Base-by-base conservation (phyloP, 192 early-diverging fungal genomes). In the Rhizoclosmatium sp. region DNA sequence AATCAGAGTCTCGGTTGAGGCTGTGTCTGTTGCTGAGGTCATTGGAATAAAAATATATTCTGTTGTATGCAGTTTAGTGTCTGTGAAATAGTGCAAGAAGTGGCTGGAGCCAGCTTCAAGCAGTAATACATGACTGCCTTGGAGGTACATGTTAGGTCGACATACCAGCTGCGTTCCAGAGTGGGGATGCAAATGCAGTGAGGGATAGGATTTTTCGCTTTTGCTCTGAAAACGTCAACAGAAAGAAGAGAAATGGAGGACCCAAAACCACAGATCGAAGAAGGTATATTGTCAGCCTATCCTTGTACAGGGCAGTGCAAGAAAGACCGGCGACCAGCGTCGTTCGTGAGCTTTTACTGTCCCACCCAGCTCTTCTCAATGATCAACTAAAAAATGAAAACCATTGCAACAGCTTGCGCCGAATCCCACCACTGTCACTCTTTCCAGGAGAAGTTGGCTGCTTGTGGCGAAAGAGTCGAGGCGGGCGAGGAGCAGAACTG, bases 391-490 rank as follows among this genome's bases (percentile, higher is more conserved):
- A 56, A 56, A 56, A 31, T 31, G 31, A 31, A 31, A 31, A 68
- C 59, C 12, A 19, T 0, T 16, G 7, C 21, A 19, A 16, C 75
- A 86, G 85, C 85, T 67, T 86, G 85, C 75, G 65, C 68, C 51
- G 82, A 84, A 40, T 69, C 62, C 46, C 85, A 86, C 75, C 85
- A 86, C 78, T 86, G 85, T 80, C 78, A 81, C 49, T 60, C 72
- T 45, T 84, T 86, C 81, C 59, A 84, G 72, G 83, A 75, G 23
- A 85, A 83, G 69, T 81, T 86, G 40, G 81, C 79, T 31, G 23
- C 21, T 12, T 86, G 85, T 75, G 76, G 78, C 4, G 82, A 80
- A 56, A 39, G 78, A 59, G 85, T 86, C 3, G 71, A 81, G 16
- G 80, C 76, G 7, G 79, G 78, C 3, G 77, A 76, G 40, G 85